Percentiles rank a stretch among this genome's conserved stretches.
Conservation (phyloP, 2,329 filamentous ascomycete genomes). For the Botrytis fragariae region DNA sequence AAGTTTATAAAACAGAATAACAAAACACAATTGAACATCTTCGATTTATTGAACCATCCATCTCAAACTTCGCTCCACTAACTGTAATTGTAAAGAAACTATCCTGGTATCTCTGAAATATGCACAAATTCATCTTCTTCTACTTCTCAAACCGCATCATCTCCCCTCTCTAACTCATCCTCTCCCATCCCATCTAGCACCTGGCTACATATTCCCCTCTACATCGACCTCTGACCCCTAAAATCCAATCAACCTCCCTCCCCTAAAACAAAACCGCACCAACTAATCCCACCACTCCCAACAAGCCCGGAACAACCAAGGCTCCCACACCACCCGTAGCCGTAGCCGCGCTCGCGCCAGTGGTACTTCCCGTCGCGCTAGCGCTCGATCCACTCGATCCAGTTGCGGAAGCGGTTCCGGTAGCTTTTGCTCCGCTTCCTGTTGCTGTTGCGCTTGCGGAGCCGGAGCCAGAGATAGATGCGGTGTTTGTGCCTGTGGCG, state of each 20-base stretch:
- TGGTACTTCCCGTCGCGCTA: not conserved
- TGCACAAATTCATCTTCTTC: not conserved
- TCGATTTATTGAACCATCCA: not conserved
- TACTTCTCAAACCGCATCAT: not conserved
- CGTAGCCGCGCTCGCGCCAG: not conserved
- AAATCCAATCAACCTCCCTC: not conserved
- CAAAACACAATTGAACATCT: not conserved
- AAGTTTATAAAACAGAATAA: accelerated
- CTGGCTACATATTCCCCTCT: not conserved
- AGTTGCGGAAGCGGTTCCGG: not conserved
- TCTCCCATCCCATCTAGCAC: not conserved
- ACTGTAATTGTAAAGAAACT: not conserved
- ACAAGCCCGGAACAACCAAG: conserved; percentile 10
- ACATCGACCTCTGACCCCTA: too few relatives aligned
- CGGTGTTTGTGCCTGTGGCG: not conserved
- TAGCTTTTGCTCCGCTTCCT: not conserved
- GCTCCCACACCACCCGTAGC: not conserved
- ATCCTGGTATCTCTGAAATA: conserved; percentile 3
- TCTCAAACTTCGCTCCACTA: not conserved
- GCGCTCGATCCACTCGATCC: not conserved
- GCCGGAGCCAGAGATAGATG: not conserved
- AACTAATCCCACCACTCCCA: not conserved
- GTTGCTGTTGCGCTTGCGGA: not conserved
- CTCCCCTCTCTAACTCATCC: not conserved
- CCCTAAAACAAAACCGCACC: not conserved